Conservation (phyloP, 2,329 filamentous ascomycete genomes). For the Alternaria sp. region DNA sequence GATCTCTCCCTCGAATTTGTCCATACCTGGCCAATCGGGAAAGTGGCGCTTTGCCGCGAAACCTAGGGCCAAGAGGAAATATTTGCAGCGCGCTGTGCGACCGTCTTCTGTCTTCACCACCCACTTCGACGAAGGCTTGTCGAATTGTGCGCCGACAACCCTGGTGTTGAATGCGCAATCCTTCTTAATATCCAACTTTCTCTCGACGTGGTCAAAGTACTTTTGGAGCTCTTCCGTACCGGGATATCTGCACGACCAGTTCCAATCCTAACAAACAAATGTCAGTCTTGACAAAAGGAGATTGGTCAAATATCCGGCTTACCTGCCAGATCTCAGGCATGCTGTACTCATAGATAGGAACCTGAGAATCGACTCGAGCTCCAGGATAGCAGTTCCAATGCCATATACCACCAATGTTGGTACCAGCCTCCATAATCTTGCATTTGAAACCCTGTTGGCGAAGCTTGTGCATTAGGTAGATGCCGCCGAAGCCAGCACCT, state of each 20-base stretch:
- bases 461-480: constrained; percentile 54
- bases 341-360: constrained; percentile 59
- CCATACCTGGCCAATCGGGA: constrained; percentile 67
- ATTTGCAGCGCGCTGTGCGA: constrained; percentile 59
- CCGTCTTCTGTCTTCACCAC: constrained; percentile 61
- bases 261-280: constrained; percentile 58
- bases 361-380: constrained; percentile 57
- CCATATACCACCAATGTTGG: constrained; percentile 55
- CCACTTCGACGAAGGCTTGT: constrained; percentile 60
- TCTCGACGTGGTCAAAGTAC: constrained; percentile 69
- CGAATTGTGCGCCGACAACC: constrained; percentile 62
- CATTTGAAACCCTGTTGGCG: constrained; percentile 51
- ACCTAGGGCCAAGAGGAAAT: constrained; percentile 63
- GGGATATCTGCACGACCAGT: constrained; percentile 64
- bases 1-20: constrained; percentile 66
- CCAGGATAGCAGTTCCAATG: constrained; percentile 57
- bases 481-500: constrained; percentile 53
- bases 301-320: neutral
- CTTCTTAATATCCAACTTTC: constrained; percentile 63
- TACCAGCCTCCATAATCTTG: constrained; percentile 53
- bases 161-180: constrained; percentile 65
- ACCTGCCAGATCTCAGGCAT: constrained; percentile 58
- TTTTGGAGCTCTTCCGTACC: constrained; percentile 60
- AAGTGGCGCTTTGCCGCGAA: constrained; percentile 69
- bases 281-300: neutral